A percentile compares a stretch with the other conserved stretches of the same genome.
Evolutionary conservation across 352 stramenopile species (phyloP).

Genomic region (Globisporangium lucens): DNA sequence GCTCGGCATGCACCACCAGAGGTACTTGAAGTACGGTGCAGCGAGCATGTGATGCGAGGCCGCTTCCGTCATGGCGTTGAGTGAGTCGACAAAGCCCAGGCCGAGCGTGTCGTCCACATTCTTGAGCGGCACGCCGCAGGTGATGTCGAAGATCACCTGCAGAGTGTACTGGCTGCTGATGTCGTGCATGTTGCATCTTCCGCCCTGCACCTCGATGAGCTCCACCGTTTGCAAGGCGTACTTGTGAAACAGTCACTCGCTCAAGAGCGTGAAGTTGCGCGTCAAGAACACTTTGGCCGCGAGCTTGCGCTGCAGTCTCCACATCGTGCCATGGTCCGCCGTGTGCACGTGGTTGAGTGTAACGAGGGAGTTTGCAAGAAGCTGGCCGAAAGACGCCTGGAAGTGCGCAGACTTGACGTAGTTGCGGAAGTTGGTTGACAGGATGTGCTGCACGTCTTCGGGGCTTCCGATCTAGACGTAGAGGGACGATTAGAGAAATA

Average conservation of each 20-base stretch:
- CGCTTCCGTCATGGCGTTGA: constrained; percentile 50
- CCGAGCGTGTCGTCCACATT: constrained; percentile 25
- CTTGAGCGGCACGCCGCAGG: constrained; percentile 39
- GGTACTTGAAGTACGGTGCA: constrained; percentile 58
- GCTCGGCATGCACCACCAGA: constrained; percentile 61
- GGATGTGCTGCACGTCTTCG: constrained; percentile 61
- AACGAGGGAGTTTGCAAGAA: constrained; percentile 68
- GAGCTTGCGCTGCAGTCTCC: background rate
- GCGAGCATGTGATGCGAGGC: constrained; percentile 42
- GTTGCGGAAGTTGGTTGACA: constrained; percentile 60
- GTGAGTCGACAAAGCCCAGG: constrained; percentile 31
- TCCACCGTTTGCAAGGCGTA: background rate
- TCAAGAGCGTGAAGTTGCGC: background rate
- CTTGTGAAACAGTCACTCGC: background rate
- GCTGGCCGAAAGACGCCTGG: constrained; percentile 49
- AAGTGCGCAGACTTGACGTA: constrained; percentile 66
- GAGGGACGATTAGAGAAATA: background rate
- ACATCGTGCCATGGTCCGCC: background rate
- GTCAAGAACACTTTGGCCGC: background rate
- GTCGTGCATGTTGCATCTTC: constrained; percentile 43
- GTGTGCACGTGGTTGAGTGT: constrained; percentile 45
- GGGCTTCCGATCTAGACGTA: constrained; percentile 34
- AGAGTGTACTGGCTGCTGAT: constrained; percentile 48
- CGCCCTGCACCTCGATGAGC: background rate
- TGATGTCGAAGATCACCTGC: constrained; percentile 53